Evolutionary conservation across 345 rosid species (phyloP).

Genomic region (Salix udensis): DNA sequence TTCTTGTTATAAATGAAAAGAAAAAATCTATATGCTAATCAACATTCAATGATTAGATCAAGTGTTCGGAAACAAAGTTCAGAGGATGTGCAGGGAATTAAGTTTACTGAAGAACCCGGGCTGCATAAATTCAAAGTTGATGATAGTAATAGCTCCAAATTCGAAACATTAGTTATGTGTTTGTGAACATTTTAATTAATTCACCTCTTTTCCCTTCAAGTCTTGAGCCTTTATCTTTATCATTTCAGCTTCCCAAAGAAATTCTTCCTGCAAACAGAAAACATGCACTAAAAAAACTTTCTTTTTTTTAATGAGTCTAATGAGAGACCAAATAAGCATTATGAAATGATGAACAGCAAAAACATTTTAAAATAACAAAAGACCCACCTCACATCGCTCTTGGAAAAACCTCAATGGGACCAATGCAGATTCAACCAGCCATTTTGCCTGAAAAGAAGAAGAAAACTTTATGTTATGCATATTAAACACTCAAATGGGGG

Average conservation of each 20-base stretch:
- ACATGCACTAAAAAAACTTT: neutral
- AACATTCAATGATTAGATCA: too few relatives aligned
- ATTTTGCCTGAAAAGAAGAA: slow-evolving; percentile 66
- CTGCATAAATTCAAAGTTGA: neutral
- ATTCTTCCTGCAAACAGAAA: slow-evolving; percentile 71
- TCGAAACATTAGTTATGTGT: neutral
- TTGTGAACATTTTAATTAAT: neutral
- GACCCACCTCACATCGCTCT: slow-evolving; percentile 83
- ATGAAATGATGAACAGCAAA: neutral
- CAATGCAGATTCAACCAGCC: slow-evolving; percentile 81
- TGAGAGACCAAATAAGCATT: neutral
- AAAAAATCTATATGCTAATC: too few relatives aligned
- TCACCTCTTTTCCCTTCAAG: slow-evolving; percentile 98
- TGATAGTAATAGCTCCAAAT: neutral
- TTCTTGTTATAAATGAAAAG: neutral
- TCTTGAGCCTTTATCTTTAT: slow-evolving; percentile 97
- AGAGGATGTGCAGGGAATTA: neutral
- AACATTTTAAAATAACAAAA: slow-evolving; percentile 1
- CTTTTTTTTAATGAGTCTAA: neutral
- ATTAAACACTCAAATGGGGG: neutral
- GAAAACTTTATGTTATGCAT: neutral
- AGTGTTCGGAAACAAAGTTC: neutral
- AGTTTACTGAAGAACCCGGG: neutral
- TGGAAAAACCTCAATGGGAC: slow-evolving; percentile 90
- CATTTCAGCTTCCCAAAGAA: slow-evolving; percentile 95